Evolutionary conservation across 495 filamentous ascomycete genomes (phyloP).

Genomic region (Daldinia childiae): DNA sequence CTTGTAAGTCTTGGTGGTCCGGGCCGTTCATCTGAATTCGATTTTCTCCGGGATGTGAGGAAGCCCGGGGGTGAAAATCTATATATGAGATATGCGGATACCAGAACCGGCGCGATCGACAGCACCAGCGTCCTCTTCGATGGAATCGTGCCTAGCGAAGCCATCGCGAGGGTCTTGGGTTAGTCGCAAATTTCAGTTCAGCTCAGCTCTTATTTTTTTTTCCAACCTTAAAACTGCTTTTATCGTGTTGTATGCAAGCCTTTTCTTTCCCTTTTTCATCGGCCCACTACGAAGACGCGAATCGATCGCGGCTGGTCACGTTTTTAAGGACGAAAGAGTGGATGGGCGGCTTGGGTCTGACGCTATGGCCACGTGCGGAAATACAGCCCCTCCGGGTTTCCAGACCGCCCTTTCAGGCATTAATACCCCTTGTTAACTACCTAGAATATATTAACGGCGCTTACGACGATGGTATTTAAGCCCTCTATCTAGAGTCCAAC

Average conservation of each 20-base stretch:
- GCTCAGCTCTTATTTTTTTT: background rate
- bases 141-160: conserved; percentile 17
- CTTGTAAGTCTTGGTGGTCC: conserved; percentile 8
- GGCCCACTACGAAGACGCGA: conserved; percentile 5
- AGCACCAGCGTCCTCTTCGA: conserved; percentile 26
- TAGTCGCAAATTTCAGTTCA: background rate
- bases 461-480: conserved; percentile 22
- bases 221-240: background rate
- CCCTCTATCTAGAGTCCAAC: background rate
- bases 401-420: conserved; percentile 29
- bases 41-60: conserved; percentile 6
- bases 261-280: background rate
- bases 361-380: conserved; percentile 18
- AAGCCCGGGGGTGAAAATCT: conserved; percentile 14
- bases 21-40: conserved; percentile 8
- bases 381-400: conserved; percentile 7
- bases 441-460: conserved; percentile 14
- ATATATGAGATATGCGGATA: conserved; percentile 37
- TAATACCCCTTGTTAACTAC: conserved; percentile 3
- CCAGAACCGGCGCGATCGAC: conserved; percentile 32
- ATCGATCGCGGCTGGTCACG: conserved; percentile 21
- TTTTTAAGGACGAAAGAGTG: conserved; percentile 28
- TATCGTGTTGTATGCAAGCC: background rate
- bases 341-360: conserved; percentile 18
- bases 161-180: background rate